Evolutionary conservation across 768 basidiomycete species (phyloP).

Genomic region (Serendipita sp.): DNA sequence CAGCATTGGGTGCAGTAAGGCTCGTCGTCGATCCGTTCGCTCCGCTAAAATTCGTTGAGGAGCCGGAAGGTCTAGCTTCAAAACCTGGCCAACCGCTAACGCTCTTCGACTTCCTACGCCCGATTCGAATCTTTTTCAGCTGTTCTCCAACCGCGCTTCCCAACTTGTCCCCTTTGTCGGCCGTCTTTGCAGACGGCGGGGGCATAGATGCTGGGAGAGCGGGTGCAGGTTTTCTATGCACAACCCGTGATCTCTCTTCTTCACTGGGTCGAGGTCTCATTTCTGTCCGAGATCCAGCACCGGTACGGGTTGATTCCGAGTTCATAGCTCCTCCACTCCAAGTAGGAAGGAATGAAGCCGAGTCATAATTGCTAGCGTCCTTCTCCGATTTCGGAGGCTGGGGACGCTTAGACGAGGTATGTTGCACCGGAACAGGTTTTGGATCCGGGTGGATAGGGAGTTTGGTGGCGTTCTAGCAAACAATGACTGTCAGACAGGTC

Average conservation of each 20-base stretch:
- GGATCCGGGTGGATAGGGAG: too few species aligned
- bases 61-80: not conserved
- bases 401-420: too few species aligned
- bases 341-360: too few species aligned
- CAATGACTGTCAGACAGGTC: not conserved
- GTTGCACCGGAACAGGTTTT: too few species aligned
- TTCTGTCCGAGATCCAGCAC: not conserved
- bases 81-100: not conserved
- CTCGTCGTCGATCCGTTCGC: too few species aligned
- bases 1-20: too few species aligned
- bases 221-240: not conserved
- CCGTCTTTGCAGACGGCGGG: not conserved
- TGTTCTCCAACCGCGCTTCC: not conserved
- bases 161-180: not conserved
- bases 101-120: not conserved
- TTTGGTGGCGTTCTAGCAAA: too few species aligned
- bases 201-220: not conserved
- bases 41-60: too few species aligned
- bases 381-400: too few species aligned
- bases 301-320: not conserved
- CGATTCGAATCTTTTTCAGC: not conserved
- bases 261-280: not conserved
- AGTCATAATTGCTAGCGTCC: too few species aligned
- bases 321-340: too few species aligned
- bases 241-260: not conserved